phyloP scores from a whole-genome alignment of 2,329 filamentous ascomycete genomes.

The Camillea tinctor region DNA sequence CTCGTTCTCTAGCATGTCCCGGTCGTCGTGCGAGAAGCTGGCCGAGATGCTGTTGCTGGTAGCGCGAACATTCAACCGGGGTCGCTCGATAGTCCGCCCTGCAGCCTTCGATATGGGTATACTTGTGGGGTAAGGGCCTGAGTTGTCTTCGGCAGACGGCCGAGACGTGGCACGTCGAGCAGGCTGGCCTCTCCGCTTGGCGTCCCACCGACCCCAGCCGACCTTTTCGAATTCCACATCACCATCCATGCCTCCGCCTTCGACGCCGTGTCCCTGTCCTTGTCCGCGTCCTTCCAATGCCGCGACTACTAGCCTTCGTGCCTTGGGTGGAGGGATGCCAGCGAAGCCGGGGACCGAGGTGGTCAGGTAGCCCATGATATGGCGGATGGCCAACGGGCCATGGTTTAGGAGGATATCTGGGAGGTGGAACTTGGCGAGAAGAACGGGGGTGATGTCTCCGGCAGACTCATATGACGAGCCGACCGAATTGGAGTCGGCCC shows the following conservation, averaged over 20 bases:
- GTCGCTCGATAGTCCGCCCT: constrained; percentile 45
- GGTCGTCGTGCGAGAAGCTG: constrained; percentile 72
- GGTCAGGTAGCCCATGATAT: constrained; percentile 92
- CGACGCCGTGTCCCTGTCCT: constrained; percentile 48
- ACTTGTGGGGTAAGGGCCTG: constrained; percentile 45
- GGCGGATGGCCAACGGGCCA: constrained; percentile 88
- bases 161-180: constrained; percentile 42
- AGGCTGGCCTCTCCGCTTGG: constrained; percentile 67
- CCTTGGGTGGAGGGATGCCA: constrained; percentile 83
- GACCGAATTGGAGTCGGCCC: constrained; percentile 46
- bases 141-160: constrained; percentile 41
- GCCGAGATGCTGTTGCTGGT: constrained; percentile 69
- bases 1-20: constrained; percentile 73
- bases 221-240: constrained; percentile 91
- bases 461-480: constrained; percentile 64
- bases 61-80: constrained; percentile 49
- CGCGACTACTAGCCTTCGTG: constrained; percentile 85
- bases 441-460: constrained; percentile 77
- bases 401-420: constrained; percentile 87
- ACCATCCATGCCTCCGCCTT: constrained; percentile 61
- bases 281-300: constrained; percentile 77
- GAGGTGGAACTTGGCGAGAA: constrained; percentile 87
- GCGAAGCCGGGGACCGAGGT: constrained; percentile 92
- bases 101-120: constrained; percentile 56
- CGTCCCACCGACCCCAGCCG: constrained; percentile 96